Evolutionary conservation across 1,284 basidiomycete genomes (phyloP), one percentile per base, ranked within the genome.

Genomic region (Flammula alnicola): DNA sequence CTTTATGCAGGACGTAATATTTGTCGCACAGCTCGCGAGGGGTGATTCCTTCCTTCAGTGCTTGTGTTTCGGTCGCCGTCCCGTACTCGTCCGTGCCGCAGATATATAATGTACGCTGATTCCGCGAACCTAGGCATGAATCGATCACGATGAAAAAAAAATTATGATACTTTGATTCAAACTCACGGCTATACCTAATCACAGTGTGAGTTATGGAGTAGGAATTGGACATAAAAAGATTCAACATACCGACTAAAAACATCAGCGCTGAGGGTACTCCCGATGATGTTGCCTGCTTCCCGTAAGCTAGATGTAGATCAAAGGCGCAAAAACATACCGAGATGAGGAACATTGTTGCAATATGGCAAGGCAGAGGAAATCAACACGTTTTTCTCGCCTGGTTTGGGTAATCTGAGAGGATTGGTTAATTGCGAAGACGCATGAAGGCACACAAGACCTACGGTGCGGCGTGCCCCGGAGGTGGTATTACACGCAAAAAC

Each of bases 71-170:
- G 1, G 97, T 98, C 0, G 96, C 96, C 1, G 96, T 99, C 26
- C 96, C 96, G 63, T 99, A 99, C 72, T 99, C 96, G 67, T 99
- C 96, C 4, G 97, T 99, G 38, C 97, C 97, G 69, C 97, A 99
- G 56, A 99, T 83, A 70, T 95, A 93, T 4, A 87, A 71, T 1
- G 88, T 90, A 49, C 80, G 78, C 61, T 84, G 75, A 72, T 92
- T 90, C 60, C 87, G 75, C 32, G 87, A 84, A 17, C 89, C 90
- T 92, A 32, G 11, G n/a, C n/a, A n/a, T n/a, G n/a, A n/a, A 16
- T 49, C 38, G 38, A 7, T n/a, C 27, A 30, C 37, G 29, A 39
- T 43, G 9, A 27, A 30, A 27, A 20, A 16, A 30, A 27, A 10
- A 31, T 10, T 14, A n/a, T 30, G 35, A 30, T 11, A 45, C 23